Conservation (phyloP, 352 stramenopile genomes). For the Globisporangium heterothallicum region DNA sequence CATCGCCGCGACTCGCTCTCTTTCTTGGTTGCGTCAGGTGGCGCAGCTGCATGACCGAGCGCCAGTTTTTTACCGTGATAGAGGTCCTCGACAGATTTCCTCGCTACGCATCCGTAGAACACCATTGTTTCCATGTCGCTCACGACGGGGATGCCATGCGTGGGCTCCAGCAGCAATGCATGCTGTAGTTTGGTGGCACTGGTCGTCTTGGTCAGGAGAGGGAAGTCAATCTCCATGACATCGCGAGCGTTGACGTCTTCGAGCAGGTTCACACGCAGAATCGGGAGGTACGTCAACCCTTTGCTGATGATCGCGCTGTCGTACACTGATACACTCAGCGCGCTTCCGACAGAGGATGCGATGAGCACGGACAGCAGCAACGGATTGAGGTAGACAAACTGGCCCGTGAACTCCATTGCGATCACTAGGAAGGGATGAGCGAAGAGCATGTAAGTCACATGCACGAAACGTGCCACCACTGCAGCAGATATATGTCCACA, state of each 20-base stretch:
- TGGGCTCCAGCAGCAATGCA: slow-evolving; percentile 17
- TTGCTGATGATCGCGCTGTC: slow-evolving; percentile 55
- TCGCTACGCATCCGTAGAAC: slow-evolving; percentile 41
- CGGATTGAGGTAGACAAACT: slow-evolving; percentile 65
- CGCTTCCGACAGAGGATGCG: slow-evolving; percentile 39
- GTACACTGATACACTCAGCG: slow-evolving; percentile 55
- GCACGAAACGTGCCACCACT: no score
- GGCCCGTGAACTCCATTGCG: slow-evolving; percentile 60
- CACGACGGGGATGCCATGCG: slow-evolving; percentile 34
- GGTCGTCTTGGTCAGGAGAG: slow-evolving; percentile 36
- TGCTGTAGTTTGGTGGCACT: slow-evolving; percentile 19
- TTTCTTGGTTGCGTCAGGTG: slow-evolving; percentile 1
- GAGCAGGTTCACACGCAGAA: slow-evolving; percentile 42
- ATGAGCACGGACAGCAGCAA: slow-evolving; percentile 48
- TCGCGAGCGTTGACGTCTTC: slow-evolving; percentile 39
- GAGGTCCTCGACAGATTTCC: slow-evolving; percentile 14
- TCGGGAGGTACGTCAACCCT: slow-evolving; percentile 46
- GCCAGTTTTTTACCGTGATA: neutral
- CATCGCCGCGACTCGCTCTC: slow-evolving; percentile 8
- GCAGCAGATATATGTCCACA: neutral
- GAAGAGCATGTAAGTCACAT: neutral
- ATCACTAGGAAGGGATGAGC: slow-evolving; percentile 32
- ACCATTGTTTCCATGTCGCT: slow-evolving; percentile 29
- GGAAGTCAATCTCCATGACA: slow-evolving; percentile 44
- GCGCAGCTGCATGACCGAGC: neutral